Evolutionary conservation across 202 grass and related monocot genomes (phyloP).

Genomic region (Dendrocalamus latiflorus): DNA sequence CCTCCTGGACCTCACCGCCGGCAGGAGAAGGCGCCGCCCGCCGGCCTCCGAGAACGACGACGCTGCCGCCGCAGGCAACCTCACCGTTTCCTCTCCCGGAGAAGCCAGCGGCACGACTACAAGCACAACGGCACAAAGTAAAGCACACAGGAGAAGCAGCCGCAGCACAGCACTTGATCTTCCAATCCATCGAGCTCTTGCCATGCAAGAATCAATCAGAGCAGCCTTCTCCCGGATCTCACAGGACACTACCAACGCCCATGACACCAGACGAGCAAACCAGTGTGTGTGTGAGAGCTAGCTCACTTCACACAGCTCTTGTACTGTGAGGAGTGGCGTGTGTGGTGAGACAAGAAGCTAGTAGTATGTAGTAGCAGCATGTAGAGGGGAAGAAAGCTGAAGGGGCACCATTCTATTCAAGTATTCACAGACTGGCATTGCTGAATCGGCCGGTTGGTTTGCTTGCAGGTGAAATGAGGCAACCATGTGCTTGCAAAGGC

Average conservation of each 20-base stretch:
- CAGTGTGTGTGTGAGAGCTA: too few relatives aligned
- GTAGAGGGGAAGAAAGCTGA: too few relatives aligned
- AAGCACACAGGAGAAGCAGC: constrained; percentile 8
- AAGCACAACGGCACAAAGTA: constrained; percentile 17
- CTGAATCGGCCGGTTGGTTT: too few relatives aligned
- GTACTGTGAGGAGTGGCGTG: too few relatives aligned
- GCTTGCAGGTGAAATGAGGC: too few relatives aligned
- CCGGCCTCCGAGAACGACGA: not conserved
- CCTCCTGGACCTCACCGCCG: constrained; percentile 5
- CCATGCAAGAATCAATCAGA: constrained; percentile 45
- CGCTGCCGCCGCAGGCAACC: not conserved
- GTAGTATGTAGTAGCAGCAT: too few relatives aligned
- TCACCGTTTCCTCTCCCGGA: not conserved
- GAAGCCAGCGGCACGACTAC: not conserved
- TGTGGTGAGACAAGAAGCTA: too few relatives aligned
- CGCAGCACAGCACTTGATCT: constrained; percentile 14
- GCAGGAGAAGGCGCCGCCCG: constrained; percentile 1
- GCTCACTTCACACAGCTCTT: too few relatives aligned
- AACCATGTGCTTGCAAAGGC: too few relatives aligned
- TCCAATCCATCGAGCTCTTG: constrained; percentile 35
- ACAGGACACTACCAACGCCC: constrained; percentile 7
- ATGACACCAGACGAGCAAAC: not conserved
- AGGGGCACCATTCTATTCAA: too few relatives aligned
- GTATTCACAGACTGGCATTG: too few relatives aligned
- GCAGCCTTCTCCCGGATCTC: not conserved